These are phyloP conservation scores for Fimicolochytrium jonesii DNA, from an alignment of 192 early-diverging fungal genomes.

Conservation along the genomic window DNA sequence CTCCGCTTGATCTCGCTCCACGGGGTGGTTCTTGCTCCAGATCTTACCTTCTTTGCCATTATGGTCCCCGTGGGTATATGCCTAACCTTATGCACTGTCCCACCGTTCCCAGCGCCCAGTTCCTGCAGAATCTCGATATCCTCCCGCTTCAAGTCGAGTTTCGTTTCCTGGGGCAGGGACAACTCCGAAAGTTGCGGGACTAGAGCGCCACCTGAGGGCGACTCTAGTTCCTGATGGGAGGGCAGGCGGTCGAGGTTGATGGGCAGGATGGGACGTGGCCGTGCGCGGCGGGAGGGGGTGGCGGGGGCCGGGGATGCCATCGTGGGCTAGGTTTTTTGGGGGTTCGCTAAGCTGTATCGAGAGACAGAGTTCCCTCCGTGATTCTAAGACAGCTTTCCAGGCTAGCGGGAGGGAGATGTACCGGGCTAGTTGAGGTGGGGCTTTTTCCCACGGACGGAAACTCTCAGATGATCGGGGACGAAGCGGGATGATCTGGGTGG, in stretches of 20 bases:
- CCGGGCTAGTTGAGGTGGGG: too few relatives aligned
- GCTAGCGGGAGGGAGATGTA: too few relatives aligned
- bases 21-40: too few relatives aligned
- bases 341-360: too few relatives aligned
- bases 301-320: slow-evolving; percentile 1
- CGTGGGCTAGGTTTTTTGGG: too few relatives aligned
- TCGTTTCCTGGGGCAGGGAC: slow-evolving; percentile 29
- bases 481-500: too few relatives aligned
- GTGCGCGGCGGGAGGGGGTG: slow-evolving; percentile 4
- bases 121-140: slow-evolving; percentile 73
- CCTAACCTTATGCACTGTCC: slow-evolving; percentile 84
- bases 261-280: slow-evolving; percentile 20
- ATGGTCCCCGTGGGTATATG: slow-evolving; percentile 69
- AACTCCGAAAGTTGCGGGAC: slow-evolving; percentile 33
- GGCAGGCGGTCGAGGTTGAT: slow-evolving; percentile 22
- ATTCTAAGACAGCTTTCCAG: too few relatives aligned
- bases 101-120: slow-evolving; percentile 90
- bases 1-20: too few relatives aligned
- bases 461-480: too few relatives aligned
- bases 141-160: slow-evolving; percentile 40
- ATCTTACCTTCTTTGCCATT: slow-evolving; percentile 97
- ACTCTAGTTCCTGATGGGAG: slow-evolving; percentile 26
- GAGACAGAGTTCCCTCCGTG: too few relatives aligned
- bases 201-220: slow-evolving; percentile 16
- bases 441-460: too few relatives aligned